Conservation (phyloP, 805 yeast species). For the Geotrichum ghanense region DNA sequence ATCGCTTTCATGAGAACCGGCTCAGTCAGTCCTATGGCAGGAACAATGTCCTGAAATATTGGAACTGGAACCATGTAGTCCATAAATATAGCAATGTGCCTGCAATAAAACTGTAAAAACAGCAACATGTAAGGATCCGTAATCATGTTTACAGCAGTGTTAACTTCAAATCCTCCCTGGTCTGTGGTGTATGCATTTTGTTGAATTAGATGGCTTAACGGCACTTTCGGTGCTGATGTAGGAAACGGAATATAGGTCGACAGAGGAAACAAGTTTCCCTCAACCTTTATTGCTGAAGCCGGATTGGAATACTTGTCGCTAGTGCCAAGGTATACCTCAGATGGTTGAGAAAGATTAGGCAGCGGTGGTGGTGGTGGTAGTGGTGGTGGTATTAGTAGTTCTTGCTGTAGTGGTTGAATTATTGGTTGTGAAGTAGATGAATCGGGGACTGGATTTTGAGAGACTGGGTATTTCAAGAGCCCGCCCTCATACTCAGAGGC, state of each 20-base stretch:
- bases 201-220: background rate
- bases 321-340: background rate
- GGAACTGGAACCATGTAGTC: conserved; percentile 3
- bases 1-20: conserved; percentile 3
- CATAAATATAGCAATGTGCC: conserved; percentile 1
- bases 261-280: background rate
- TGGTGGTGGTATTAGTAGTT: background rate
- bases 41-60: conserved; percentile 3
- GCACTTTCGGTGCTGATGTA: background rate
- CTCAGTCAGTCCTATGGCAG: conserved; percentile 4
- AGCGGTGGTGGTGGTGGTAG: too few relatives aligned
- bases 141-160: background rate
- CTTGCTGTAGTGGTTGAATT: background rate
- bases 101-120: conserved; percentile 2
- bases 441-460: background rate
- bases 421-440: background rate
- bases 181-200: background rate
- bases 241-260: background rate
- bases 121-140: conserved; percentile 2
- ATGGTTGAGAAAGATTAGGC: conserved; percentile 1
- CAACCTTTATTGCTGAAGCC: background rate
- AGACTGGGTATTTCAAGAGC: background rate
- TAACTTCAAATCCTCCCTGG: background rate
- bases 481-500: conserved; percentile 5
- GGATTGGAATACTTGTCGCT: background rate